Base-by-base conservation (phyloP, 176 grass and related monocot species). In the Hordeum marinum region DNA sequence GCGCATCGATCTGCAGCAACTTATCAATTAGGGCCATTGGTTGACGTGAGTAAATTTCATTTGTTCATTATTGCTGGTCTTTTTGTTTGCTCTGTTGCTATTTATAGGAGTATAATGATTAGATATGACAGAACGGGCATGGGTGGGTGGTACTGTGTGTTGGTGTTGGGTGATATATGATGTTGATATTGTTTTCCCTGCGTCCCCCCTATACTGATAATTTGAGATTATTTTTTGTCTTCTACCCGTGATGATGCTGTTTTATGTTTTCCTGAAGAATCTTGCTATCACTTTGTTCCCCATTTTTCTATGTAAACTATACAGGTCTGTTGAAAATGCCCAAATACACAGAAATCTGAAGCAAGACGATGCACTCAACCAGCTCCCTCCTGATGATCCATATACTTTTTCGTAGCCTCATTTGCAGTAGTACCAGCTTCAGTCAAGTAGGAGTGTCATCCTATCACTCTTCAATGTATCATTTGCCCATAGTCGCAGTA, bases 1-100 rank as follows among this genome's bases (percentile, higher is more conserved):
- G 96, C 90, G 88, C 26, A 90, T 99, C 21, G 91, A 99, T 80
- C 83, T 96, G 24, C 93, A 94, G 65, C 89, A 96, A 40, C 90
- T 99, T 62, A 78, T 95, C 27, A 83, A 78, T 77, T 99, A 93
- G 90, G 39, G 32, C 23, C 63, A 59, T 80, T 71, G 71, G 18
- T 85, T 83, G 24, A 27, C 80, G 76, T 79, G 84, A 77, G 55
- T 87, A 78, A 21, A 84, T 84, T 90, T 74, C 65, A 82, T 85
- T 91, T 87, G 82, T 90, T 94, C 82, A 67, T 92, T 90, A 60
- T 23, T 18, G 21, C 80, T 15, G 27, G 29, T 72, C 55, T 76
- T 75, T 82, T 83, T 46, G 62, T 84, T 76, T 73, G 48, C 77
- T 63, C 48, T 81, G 26, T 87, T 92, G 45, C 65, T 83, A 11